phyloP scores from a whole-genome alignment of 208 protist genomes.

The Trypanosoma caninum region DNA sequence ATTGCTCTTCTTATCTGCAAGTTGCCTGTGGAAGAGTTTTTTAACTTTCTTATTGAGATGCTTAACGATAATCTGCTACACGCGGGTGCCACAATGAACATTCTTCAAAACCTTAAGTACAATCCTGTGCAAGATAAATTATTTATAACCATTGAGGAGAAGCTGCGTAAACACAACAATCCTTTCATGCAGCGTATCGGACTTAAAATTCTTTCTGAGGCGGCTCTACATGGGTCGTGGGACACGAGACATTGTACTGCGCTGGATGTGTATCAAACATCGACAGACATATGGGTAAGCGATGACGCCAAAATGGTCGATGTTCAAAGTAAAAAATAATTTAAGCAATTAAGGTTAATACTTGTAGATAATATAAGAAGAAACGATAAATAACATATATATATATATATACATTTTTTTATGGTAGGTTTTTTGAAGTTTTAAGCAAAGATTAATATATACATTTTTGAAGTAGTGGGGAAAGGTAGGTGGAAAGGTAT shows the following conservation, averaged over 20 bases:
- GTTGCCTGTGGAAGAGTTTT: not conserved
- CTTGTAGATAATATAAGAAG: too few relatives aligned
- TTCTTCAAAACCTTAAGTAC: not conserved
- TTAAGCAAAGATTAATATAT: too few relatives aligned
- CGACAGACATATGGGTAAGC: constrained; percentile 13
- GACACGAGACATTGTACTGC: not conserved
- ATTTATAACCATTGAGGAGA: not conserved
- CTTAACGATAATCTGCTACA: constrained; percentile 11
- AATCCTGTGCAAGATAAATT: not conserved
- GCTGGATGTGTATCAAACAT: constrained; percentile 4
- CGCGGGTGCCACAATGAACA: not conserved
- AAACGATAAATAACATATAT: too few relatives aligned
- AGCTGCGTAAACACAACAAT: constrained; percentile 13
- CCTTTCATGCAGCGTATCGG: constrained; percentile 17
- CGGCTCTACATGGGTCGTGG: not conserved
- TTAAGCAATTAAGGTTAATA: too few relatives aligned
- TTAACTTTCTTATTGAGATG: not conserved
- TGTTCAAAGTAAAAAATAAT: not conserved
- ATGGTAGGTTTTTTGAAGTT: too few relatives aligned
- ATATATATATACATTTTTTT: too few relatives aligned
- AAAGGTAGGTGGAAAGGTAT: too few relatives aligned
- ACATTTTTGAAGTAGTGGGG: too few relatives aligned
- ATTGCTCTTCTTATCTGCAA: constrained; percentile 12
- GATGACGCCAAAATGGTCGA: constrained; percentile 11
- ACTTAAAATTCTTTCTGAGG: not conserved